Percentiles rank a stretch among this genome's conserved stretches.
Conservation (phyloP, 352 stramenopile species). For the Phytophthora sojae region DNA sequence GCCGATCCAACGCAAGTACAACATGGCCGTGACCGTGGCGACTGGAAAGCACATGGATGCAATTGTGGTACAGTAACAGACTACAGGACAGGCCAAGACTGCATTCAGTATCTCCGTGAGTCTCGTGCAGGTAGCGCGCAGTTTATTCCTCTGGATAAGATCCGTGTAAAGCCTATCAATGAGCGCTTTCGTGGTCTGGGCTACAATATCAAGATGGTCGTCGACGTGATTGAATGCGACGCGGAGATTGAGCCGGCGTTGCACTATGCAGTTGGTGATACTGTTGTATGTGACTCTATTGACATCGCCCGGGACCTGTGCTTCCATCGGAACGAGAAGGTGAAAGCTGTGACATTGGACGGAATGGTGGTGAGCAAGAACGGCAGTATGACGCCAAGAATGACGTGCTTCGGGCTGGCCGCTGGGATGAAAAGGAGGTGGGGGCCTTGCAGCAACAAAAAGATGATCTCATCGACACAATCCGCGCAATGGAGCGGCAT, state of each 20-base stretch:
- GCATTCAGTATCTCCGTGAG: constrained; percentile 95
- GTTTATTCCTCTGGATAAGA: constrained; percentile 98
- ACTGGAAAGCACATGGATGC: constrained; percentile 98
- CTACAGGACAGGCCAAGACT: constrained; percentile 85
- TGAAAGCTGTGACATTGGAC: constrained; percentile 93
- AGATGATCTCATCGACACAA: constrained; percentile 78
- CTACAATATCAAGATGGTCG: constrained; percentile 92
- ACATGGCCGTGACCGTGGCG: constrained; percentile 97
- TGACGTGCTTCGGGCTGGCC: constrained; percentile 81
- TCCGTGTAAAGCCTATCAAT: constrained; percentile 92
- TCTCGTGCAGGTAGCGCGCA: constrained; percentile 94
- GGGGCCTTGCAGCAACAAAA: constrained; percentile 87
- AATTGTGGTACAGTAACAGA: constrained; percentile 84
- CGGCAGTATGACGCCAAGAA: constrained; percentile 97
- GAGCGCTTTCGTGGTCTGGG: constrained; percentile 95
- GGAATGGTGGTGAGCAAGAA: constrained; percentile 98
- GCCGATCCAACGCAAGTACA: constrained; percentile 96
- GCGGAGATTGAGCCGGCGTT: constrained; percentile 92
- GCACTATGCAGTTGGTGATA: constrained; percentile 95
- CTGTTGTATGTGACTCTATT: constrained; percentile 96
- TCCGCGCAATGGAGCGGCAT: constrained; percentile 70
- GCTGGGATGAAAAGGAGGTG: constrained; percentile 95
- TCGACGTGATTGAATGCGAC: constrained; percentile 97
- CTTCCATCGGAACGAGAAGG: constrained; percentile 83
- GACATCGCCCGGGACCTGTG: constrained; percentile 91